phyloP scores from a whole-genome alignment of 257 asterid species.

The Primulina huaijiensis region DNA sequence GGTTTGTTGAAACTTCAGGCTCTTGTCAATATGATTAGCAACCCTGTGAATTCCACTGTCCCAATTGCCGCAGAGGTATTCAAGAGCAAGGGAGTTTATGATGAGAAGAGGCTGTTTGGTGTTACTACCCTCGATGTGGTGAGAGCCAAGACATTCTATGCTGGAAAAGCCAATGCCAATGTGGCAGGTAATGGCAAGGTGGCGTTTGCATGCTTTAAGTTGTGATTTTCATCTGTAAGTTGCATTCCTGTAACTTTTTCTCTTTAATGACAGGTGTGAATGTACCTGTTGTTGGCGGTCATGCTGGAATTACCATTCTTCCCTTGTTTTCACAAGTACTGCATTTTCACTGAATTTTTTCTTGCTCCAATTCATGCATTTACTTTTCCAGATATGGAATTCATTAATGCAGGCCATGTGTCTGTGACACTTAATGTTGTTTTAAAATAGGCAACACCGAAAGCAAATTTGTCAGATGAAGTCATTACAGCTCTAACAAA shows the following conservation, averaged over 20 bases:
- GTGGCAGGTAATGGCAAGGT: constrained; percentile 57
- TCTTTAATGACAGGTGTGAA: constrained; percentile 53
- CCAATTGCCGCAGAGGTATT: constrained; percentile 94
- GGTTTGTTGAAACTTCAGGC: constrained; percentile 41
- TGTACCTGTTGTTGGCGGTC: constrained; percentile 95
- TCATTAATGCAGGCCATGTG: not conserved
- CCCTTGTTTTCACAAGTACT: constrained; percentile 88
- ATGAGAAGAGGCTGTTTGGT: constrained; percentile 68
- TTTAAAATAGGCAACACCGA: constrained; percentile 64
- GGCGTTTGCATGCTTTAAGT: not conserved
- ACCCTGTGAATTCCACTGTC: constrained; percentile 89
- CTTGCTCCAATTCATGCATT: not conserved
- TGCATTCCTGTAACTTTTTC: not conserved
- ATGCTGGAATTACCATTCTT: constrained; percentile 90
- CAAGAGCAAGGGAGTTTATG: constrained; percentile 76
- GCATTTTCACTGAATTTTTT: not conserved
- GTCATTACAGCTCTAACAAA: constrained; percentile 71
- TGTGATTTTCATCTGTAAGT: constrained; percentile 1
- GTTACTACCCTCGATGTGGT: constrained; percentile 97
- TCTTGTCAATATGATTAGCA: constrained; percentile 82
- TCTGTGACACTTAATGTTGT: not conserved
- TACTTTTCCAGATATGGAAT: not conserved
- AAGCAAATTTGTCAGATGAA: constrained; percentile 67
- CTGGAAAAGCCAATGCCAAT: constrained; percentile 73
- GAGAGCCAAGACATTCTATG: constrained; percentile 88